Percentiles rank a stretch among this genome's conserved stretches.
phyloP scores from a whole-genome alignment of 2,329 filamentous ascomycete genomes.

The Ilyonectria mors-panacis region DNA sequence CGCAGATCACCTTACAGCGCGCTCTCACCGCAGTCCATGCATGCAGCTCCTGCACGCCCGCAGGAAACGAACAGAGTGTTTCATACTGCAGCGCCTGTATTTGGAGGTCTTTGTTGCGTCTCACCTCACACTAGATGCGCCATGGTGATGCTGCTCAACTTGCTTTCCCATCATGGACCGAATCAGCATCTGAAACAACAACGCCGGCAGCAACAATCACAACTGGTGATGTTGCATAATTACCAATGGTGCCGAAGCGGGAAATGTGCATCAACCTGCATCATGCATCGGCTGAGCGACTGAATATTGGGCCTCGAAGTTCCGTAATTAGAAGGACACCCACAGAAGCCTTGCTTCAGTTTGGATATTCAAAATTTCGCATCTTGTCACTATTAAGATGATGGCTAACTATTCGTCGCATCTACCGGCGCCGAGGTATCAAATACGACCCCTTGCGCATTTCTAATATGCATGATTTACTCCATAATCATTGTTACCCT shows the following conservation, averaged over 20 bases:
- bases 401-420: neutral
- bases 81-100: neutral
- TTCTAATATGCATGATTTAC: neutral
- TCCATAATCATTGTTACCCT: neutral
- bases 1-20: neutral
- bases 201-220: neutral
- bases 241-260: neutral
- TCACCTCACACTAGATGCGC: no score
- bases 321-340: constrained; percentile 16
- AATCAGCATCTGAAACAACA: neutral
- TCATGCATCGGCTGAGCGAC: neutral
- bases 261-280: neutral
- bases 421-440: neutral
- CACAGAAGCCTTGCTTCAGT: neutral
- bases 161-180: neutral
- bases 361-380: neutral
- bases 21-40: neutral
- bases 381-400: neutral
- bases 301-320: constrained; percentile 4
- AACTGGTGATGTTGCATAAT: no score
- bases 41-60: neutral
- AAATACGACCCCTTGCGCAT: neutral
- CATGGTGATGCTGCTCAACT: neutral
- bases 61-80: neutral
- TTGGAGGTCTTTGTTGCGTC: neutral